phyloP scores from a whole-genome alignment of 805 yeast species.

The Ogataea neopini region DNA sequence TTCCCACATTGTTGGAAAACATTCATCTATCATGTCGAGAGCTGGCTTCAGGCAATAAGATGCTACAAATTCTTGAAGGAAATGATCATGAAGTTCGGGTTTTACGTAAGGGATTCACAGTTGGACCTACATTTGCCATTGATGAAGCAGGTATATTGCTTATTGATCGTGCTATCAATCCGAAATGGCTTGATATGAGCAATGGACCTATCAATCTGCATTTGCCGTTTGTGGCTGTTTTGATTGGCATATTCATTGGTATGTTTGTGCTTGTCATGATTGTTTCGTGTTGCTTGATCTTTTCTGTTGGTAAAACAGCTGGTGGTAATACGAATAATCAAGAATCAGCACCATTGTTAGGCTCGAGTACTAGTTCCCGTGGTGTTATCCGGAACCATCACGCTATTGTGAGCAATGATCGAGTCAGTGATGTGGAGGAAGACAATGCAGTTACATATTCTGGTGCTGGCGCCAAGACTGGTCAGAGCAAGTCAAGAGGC shows the following conservation, averaged over 20 bases:
- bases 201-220: conserved; percentile 54
- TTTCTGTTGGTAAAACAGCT: conserved; percentile 31
- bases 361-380: not conserved
- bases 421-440: not conserved
- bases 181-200: conserved; percentile 54
- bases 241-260: conserved; percentile 67
- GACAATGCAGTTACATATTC: not conserved
- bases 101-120: conserved; percentile 61
- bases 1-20: conserved; percentile 45
- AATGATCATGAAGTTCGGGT: conserved; percentile 59
- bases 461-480: not conserved
- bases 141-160: conserved; percentile 54
- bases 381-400: not conserved
- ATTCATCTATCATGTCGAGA: conserved; percentile 47
- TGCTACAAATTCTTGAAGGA: conserved; percentile 48
- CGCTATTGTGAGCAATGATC: conserved; percentile 3
- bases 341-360: conserved; percentile 19
- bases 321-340: not conserved
- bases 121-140: conserved; percentile 21
- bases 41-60: conserved; percentile 38
- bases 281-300: conserved; percentile 39
- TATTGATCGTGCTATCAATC: conserved; percentile 66
- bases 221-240: conserved; percentile 67
- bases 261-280: conserved; percentile 41
- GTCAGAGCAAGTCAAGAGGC: conserved; percentile 7